phyloP scores from a whole-genome alignment of 257 asterid species.

The Salvia rosmarinus region DNA sequence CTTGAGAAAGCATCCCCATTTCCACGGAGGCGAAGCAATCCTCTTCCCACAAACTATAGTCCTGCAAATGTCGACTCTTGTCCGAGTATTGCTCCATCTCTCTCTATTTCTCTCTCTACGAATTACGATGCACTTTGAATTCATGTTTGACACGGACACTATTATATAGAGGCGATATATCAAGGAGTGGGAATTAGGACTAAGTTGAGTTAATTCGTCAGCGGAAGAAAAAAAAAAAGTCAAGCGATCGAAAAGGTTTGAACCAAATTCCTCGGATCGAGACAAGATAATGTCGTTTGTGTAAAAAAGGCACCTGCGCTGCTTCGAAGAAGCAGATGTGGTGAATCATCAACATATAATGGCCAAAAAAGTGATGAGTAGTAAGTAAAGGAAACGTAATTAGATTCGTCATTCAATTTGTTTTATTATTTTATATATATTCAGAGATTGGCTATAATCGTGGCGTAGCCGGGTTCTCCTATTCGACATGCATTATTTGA shows the following conservation, averaged over 20 bases:
- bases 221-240: background rate
- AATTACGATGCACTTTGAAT: background rate
- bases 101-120: background rate
- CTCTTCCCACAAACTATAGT: constrained; percentile 25
- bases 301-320: too few relatives aligned
- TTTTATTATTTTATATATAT: background rate
- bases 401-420: too few relatives aligned
- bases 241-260: background rate
- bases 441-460: background rate
- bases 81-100: background rate
- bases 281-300: background rate
- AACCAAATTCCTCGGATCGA: background rate
- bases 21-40: background rate
- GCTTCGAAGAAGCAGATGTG: too few relatives aligned
- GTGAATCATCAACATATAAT: background rate
- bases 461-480: background rate
- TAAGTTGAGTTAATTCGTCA: too few relatives aligned
- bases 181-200: too few relatives aligned
- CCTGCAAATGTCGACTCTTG: constrained; percentile 27
- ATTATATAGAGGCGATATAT: too few relatives aligned
- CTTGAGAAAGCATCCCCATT: background rate
- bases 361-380: too few relatives aligned
- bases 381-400: too few relatives aligned
- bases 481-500: background rate
- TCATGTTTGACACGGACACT: too few relatives aligned